A percentile compares a stretch with the other conserved stretches of the same genome.
These are phyloP conservation scores for Mariannaea elegans DNA, from an alignment of 2,329 filamentous ascomycete genomes.

Conservation along the genomic window DNA sequence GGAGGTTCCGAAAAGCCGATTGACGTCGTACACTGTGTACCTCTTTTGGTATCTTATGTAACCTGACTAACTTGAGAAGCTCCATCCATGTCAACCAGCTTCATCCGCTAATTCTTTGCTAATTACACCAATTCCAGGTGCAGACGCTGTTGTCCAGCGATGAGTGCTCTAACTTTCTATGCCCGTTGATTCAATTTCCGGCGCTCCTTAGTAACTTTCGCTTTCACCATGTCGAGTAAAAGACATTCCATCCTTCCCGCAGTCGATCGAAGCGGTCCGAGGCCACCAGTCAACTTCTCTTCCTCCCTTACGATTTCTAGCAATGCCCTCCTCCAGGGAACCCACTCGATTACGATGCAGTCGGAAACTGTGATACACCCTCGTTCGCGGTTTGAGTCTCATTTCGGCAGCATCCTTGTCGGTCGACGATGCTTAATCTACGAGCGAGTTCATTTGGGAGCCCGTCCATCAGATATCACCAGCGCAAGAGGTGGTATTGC, in stretches of 20 bases:
- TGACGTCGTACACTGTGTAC: background rate
- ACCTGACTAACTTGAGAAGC: background rate
- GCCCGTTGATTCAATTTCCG: conserved; percentile 11
- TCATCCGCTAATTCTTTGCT: background rate
- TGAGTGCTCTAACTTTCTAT: conserved; percentile 14
- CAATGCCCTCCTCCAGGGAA: conserved; percentile 71
- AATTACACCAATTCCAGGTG: background rate
- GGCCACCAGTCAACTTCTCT: conserved; percentile 69
- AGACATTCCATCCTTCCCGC: conserved; percentile 66
- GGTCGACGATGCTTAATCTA: conserved; percentile 84
- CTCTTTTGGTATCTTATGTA: background rate
- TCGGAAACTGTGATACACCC: conserved; percentile 87
- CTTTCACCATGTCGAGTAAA: conserved; percentile 54
- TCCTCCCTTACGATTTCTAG: conserved; percentile 69
- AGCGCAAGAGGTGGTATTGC: conserved; percentile 58
- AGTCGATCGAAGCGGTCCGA: conserved; percentile 62
- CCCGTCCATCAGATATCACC: conserved; percentile 41
- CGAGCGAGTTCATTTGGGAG: conserved; percentile 71
- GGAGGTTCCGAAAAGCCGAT: background rate
- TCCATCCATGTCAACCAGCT: background rate
- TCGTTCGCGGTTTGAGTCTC: conserved; percentile 80
- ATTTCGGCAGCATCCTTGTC: conserved; percentile 79
- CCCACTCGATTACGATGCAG: conserved; percentile 80
- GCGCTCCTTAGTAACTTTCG: background rate
- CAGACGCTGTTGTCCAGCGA: conserved; percentile 13